phyloP scores from a whole-genome alignment of 73 alveolate genomes.

The Stentor roeselii region DNA sequence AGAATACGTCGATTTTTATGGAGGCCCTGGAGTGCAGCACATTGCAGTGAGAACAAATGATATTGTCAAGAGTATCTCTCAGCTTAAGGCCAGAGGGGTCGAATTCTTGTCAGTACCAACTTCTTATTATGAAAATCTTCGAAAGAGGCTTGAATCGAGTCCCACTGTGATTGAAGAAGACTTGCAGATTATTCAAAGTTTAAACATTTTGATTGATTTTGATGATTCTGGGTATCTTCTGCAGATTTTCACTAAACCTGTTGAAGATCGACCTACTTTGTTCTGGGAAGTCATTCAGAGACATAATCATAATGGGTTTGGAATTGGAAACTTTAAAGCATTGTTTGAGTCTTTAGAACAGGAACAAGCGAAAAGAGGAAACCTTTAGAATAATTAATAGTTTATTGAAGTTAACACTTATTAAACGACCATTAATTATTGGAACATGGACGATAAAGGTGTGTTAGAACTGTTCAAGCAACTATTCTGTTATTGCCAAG shows the following conservation, averaged over 20 bases:
- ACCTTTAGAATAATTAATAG: no score
- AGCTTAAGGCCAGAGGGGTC: constrained; percentile 76
- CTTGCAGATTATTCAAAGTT: constrained; percentile 43
- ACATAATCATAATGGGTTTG: constrained; percentile 62
- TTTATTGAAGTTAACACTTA: no score
- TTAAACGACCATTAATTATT: no score
- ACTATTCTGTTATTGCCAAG: no score
- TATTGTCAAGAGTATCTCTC: constrained; percentile 56
- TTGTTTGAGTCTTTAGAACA: constrained; percentile 63
- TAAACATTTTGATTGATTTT: constrained; percentile 50
- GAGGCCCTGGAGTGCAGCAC: constrained; percentile 73
- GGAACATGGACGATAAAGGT: no score
- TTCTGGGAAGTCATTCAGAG: constrained; percentile 75
- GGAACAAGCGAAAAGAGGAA: constrained; percentile 70
- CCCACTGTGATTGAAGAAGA: constrained; percentile 55
- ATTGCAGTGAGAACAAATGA: constrained; percentile 71
- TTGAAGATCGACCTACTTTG: constrained; percentile 76
- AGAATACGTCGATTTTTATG: constrained; percentile 85
- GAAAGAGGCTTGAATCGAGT: constrained; percentile 45
- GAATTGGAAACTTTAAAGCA: constrained; percentile 72
- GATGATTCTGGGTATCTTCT: constrained; percentile 69
- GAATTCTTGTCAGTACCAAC: constrained; percentile 82
- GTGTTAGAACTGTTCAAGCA: no score
- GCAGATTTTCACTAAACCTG: constrained; percentile 72
- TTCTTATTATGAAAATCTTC: constrained; percentile 75